Evolutionary conservation across 345 rosid species (phyloP).

Genomic region (Dipteronia sinensis): DNA sequence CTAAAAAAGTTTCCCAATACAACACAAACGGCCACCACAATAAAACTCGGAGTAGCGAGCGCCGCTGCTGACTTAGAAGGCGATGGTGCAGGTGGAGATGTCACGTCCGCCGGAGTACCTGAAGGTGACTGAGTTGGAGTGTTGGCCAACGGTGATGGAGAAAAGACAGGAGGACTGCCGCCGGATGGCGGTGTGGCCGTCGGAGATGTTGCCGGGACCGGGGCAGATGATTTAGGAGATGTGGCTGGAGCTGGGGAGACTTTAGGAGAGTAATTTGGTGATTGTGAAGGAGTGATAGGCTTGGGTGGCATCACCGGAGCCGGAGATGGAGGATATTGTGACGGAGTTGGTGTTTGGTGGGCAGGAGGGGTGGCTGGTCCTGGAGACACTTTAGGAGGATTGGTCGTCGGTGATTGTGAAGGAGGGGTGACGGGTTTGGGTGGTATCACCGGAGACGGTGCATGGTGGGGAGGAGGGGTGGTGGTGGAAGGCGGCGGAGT

Average conservation of each 20-base stretch:
- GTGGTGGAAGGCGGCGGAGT: slow-evolving; percentile 7
- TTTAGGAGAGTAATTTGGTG: not conserved
- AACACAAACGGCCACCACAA: slow-evolving; percentile 21
- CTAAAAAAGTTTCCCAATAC: slow-evolving; percentile 7
- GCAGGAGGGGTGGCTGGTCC: not conserved
- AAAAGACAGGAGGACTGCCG: not conserved
- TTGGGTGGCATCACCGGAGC: not conserved
- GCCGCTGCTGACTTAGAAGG: slow-evolving; percentile 15
- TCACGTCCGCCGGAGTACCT: slow-evolving; percentile 9
- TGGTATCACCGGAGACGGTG: no score
- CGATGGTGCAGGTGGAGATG: slow-evolving; percentile 27
- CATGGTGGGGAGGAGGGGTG: not conserved
- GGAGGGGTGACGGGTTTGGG: not conserved
- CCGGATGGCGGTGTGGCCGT: no score
- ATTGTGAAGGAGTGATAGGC: not conserved
- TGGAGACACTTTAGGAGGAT: no score
- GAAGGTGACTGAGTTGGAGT: not conserved
- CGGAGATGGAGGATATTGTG: slow-evolving; percentile 6
- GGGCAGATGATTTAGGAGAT: slow-evolving; percentile 1
- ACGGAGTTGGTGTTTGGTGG: not conserved
- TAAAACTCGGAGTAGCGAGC: not conserved
- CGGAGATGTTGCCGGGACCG: slow-evolving; percentile 9
- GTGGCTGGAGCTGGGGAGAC: slow-evolving; percentile 19
- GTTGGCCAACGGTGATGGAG: slow-evolving; percentile 12
- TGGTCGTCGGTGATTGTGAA: not conserved